Evolutionary conservation across 768 basidiomycete species (phyloP).

Genomic region (Leccinum rimulosum): DNA sequence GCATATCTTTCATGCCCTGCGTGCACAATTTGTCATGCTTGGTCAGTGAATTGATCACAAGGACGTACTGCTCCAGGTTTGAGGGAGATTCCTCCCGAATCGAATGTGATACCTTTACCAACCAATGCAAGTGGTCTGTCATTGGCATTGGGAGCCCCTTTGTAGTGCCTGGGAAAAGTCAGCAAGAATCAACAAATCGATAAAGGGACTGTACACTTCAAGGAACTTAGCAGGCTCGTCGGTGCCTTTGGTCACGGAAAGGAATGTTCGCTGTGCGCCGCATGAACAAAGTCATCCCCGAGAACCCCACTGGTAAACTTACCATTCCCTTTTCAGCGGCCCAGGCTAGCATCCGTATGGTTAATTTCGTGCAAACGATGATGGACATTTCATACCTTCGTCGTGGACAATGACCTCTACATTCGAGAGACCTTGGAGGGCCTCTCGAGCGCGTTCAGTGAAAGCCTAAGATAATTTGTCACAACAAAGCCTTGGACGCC

Average conservation of each 20-base stretch:
- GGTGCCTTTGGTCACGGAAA: conserved; percentile 82
- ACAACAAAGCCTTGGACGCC: not conserved
- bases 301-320: not conserved
- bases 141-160: conserved; percentile 57
- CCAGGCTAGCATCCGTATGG: conserved; percentile 52
- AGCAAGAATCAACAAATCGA: not conserved
- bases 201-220: conserved; percentile 57
- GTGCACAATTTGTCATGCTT: not conserved
- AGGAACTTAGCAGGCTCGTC: conserved; percentile 83
- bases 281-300: not conserved
- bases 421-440: conserved; percentile 63
- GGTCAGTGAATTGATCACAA: not conserved
- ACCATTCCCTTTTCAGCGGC: conserved; percentile 85
- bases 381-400: conserved; percentile 47
- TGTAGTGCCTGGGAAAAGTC: conserved; percentile 61
- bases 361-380: not conserved
- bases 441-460: conserved; percentile 63
- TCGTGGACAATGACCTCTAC: conserved; percentile 71
- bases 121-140: conserved; percentile 71
- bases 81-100: conserved; percentile 84
- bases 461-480: conserved; percentile 49
- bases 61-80: conserved; percentile 65
- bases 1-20: conserved; percentile 81
- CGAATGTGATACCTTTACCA: conserved; percentile 89
- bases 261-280: conserved; percentile 63